Evolutionary conservation across 305 asterid species (phyloP).

Genomic region (Fraxinus xanthoxyloides): DNA sequence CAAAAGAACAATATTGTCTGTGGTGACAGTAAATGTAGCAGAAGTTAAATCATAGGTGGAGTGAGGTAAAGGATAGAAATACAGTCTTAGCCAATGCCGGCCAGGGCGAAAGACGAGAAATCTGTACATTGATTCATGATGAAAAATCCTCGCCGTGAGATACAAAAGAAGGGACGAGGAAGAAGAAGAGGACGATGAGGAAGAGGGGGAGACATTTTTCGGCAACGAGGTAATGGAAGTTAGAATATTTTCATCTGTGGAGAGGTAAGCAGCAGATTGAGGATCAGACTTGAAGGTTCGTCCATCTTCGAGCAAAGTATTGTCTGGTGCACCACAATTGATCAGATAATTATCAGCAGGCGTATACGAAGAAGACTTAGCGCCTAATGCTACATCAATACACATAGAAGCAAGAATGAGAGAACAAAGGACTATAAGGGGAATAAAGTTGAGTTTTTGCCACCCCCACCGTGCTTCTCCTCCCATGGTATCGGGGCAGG

Average conservation of each 20-base stretch:
- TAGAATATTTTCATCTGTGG: slow-evolving; percentile 69
- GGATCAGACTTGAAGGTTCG: slow-evolving; percentile 80
- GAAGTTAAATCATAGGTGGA: slow-evolving; percentile 56
- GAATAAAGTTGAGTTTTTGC: not conserved
- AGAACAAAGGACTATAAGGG: not conserved
- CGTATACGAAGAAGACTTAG: slow-evolving; percentile 35
- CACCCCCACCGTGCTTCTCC: slow-evolving; percentile 14
- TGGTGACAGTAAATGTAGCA: slow-evolving; percentile 59
- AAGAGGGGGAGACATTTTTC: slow-evolving; percentile 24
- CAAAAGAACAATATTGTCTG: slow-evolving; percentile 55
- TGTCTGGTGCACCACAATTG: slow-evolving; percentile 66
- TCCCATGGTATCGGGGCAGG: slow-evolving; percentile 28
- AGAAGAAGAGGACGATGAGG: slow-evolving; percentile 24
- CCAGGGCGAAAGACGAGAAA: slow-evolving; percentile 62
- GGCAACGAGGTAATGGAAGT: slow-evolving; percentile 46
- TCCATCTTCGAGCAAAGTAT: slow-evolving; percentile 63
- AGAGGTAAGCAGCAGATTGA: slow-evolving; percentile 69
- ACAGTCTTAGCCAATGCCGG: slow-evolving; percentile 65
- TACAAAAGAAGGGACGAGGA: slow-evolving; percentile 35
- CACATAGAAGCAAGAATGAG: slow-evolving; percentile 25
- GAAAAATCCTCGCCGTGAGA: slow-evolving; percentile 63
- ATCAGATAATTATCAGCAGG: slow-evolving; percentile 75
- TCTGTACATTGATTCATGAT: slow-evolving; percentile 60
- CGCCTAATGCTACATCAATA: slow-evolving; percentile 22
- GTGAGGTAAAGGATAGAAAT: slow-evolving; percentile 67